phyloP scores from a whole-genome alignment of 257 asterid genomes.

The Coffea eugenioides region DNA sequence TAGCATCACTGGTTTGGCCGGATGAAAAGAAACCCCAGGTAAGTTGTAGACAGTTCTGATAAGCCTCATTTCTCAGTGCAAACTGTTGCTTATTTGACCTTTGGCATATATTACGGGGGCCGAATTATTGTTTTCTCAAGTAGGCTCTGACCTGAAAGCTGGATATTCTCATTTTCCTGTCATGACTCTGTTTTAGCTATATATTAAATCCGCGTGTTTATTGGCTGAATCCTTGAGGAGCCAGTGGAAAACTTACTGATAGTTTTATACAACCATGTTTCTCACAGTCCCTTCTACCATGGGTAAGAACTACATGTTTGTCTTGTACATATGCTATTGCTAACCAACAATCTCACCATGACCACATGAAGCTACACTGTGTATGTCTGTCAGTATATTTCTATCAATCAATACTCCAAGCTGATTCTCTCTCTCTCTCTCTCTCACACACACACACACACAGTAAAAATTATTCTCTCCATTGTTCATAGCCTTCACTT shows the following conservation, averaged over 20 bases:
- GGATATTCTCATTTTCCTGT: not conserved
- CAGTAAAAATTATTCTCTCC: too few relatives aligned
- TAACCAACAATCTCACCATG: too few relatives aligned
- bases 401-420: too few relatives aligned
- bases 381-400: too few relatives aligned
- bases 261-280: not conserved
- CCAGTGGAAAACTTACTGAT: not conserved
- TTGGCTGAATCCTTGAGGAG: not conserved
- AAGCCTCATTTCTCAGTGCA: not conserved
- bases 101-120: not conserved
- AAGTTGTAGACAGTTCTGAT: not conserved
- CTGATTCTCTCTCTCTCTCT: too few relatives aligned
- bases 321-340: too few relatives aligned
- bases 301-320: not conserved
- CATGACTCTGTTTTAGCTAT: not conserved
- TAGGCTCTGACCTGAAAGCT: not conserved
- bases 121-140: not conserved
- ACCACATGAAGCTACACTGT: too few relatives aligned
- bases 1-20: slow-evolving; percentile 94
- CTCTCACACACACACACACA: too few relatives aligned
- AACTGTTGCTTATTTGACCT: not conserved
- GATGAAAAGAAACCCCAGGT: slow-evolving; percentile 96
- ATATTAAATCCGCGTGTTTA: not conserved
- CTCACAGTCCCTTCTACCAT: not conserved
- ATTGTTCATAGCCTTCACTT: not conserved